phyloP scores from a whole-genome alignment of 2,329 filamentous ascomycete species.

The Penicillium thymicola region DNA sequence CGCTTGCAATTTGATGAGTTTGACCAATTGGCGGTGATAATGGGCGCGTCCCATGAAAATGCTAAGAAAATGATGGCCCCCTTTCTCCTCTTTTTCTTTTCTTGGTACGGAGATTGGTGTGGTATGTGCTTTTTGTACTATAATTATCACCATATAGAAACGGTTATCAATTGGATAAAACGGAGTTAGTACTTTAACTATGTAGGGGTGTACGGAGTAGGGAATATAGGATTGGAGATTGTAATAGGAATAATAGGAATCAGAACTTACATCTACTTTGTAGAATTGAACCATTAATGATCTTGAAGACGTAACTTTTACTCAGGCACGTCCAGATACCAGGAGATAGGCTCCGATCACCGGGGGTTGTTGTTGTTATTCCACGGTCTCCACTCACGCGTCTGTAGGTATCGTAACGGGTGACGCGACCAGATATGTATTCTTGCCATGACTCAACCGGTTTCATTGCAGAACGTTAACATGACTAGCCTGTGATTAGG shows the following conservation, averaged over 20 bases:
- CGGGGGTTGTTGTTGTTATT: background rate
- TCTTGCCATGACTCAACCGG: background rate
- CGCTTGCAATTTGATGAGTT: conserved; percentile 6
- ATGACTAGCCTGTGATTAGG: background rate
- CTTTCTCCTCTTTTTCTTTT: conserved; percentile 9
- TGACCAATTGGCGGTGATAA: background rate
- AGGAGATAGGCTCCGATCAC: background rate
- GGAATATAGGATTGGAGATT: background rate
- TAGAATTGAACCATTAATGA: background rate
- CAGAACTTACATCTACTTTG: background rate
- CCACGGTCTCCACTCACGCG: background rate
- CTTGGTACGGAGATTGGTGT: conserved; percentile 1
- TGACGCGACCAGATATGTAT: background rate
- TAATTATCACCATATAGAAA: background rate
- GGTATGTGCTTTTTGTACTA: conserved; percentile 5
- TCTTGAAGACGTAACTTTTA: background rate
- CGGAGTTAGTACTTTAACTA: background rate
- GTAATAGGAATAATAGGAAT: background rate
- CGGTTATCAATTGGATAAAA: too few species aligned
- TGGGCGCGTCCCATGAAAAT: background rate
- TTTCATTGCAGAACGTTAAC: too few species aligned
- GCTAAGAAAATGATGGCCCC: conserved; percentile 1
- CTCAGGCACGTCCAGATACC: background rate
- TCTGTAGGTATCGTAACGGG: background rate
- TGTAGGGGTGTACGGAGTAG: too few species aligned